Base-by-base conservation (phyloP, 306 rosid genomes). In the Malus sylvestris region DNA sequence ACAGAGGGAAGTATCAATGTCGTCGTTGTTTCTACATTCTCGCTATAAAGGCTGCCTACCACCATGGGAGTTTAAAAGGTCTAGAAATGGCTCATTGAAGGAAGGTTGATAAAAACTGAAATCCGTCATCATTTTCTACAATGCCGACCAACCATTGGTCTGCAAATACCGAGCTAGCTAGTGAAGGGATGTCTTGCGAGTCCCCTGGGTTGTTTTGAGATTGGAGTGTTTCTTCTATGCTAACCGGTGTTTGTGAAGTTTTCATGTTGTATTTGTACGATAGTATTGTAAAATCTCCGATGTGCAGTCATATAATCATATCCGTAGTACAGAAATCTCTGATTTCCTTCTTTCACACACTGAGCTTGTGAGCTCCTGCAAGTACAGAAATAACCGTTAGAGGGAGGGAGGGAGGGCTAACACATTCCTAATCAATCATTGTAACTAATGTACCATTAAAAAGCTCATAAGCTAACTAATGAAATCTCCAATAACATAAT, bases 41-140 rank as follows among this genome's bases (percentile, higher is more conserved):
- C 98, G 92, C 79, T 90, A 90, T 72, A 94, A 93, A 83, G 97
- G 97, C 68, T 91, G 97, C 80, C 74, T 94, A 53, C 97, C 98
- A 5, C 96, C 93, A 15, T 95, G 98, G 93, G 91, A 89, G 79
- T 75, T 85, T 15, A 87, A 79, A 84, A 83, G 88, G 76, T 90
- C 97, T 45, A 89, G 72, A 86, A 89, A 76, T 74, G 88, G 75
- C 71, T 85, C 93, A 59, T 35, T 75, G 66, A 92, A 90, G 87
- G 81, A 87, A 91, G 71, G 80, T 57, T 87, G 88, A 89, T 70
- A 57, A 42, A 60, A 53, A 69, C 42, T 46, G 69, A 23, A 27
- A 46, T 59, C 70, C 71, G 27, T 68, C 67, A 30, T 35, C 52
- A 33, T 38, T 55, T 67, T 74, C 70, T 10, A 5, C 27, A 8